Conservation (phyloP, 441 rosid species). For the Croton laevigatus region DNA sequence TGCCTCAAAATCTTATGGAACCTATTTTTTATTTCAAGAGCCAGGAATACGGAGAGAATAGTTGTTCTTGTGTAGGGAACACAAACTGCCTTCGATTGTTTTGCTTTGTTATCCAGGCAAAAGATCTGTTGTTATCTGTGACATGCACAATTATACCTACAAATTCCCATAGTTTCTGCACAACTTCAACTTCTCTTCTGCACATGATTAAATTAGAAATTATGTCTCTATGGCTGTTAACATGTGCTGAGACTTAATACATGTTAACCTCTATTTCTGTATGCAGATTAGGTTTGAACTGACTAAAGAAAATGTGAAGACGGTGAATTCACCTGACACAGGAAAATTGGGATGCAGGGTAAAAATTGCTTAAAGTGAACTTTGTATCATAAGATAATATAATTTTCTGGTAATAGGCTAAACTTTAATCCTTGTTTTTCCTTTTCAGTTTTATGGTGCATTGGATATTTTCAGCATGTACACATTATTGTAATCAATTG, state of each 20-base stretch:
- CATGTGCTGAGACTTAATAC: background rate
- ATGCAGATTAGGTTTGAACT: conserved; percentile 44
- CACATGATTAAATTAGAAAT: background rate
- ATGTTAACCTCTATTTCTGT: background rate
- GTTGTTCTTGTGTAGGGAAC: background rate
- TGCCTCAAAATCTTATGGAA: background rate
- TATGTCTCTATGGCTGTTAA: background rate
- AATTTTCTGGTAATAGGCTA: conserved; percentile 23
- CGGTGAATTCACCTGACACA: conserved; percentile 39
- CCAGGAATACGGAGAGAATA: background rate
- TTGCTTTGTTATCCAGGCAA: background rate
- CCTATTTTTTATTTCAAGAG: background rate
- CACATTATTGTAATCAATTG: conserved; percentile 26
- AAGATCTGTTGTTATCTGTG: background rate
- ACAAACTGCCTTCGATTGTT: background rate
- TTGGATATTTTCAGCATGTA: conserved; percentile 32
- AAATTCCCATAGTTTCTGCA: background rate
- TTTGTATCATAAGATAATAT: conserved; percentile 40
- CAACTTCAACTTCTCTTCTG: background rate
- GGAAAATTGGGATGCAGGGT: conserved; percentile 30
- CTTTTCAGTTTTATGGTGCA: conserved; percentile 21
- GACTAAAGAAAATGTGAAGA: conserved; percentile 33
- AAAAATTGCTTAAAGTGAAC: conserved; percentile 31
- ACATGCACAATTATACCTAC: background rate
- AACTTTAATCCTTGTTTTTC: conserved; percentile 14